Evolutionary conservation across 1,284 basidiomycete species (phyloP).

Genomic region (Caloboletus firmus): DNA sequence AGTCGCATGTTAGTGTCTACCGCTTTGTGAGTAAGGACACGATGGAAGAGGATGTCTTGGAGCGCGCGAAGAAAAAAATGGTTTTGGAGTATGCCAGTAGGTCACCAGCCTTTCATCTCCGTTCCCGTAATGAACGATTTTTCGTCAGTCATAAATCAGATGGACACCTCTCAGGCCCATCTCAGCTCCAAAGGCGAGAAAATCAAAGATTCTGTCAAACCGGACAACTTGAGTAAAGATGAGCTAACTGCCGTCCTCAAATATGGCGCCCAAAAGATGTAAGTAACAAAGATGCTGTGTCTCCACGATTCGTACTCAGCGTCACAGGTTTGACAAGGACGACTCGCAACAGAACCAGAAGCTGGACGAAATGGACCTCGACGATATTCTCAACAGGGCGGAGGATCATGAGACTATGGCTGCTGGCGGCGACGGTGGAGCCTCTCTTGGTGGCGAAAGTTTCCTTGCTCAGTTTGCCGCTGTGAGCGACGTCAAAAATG

Average conservation of each 20-base stretch:
- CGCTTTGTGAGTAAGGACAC: slow-evolving; percentile 98
- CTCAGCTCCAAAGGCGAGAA: slow-evolving; percentile 75
- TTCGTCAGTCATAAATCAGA: slow-evolving; percentile 92
- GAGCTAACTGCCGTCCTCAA: slow-evolving; percentile 98
- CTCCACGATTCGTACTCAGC: slow-evolving; percentile 13
- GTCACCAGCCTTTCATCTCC: slow-evolving; percentile 38
- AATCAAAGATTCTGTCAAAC: slow-evolving; percentile 71
- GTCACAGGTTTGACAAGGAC: slow-evolving; percentile 89
- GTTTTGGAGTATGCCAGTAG: slow-evolving; percentile 97
- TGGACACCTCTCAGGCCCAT: slow-evolving; percentile 98
- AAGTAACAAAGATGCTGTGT: slow-evolving; percentile 31
- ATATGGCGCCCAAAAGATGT: slow-evolving; percentile 98
- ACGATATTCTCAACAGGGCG: slow-evolving; percentile 95
- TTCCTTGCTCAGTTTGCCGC: slow-evolving; percentile 96
- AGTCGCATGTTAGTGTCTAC: slow-evolving; percentile 97
- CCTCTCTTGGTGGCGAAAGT: slow-evolving; percentile 93
- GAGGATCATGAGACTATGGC: slow-evolving; percentile 96
- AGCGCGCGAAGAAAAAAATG: slow-evolving; percentile 99
- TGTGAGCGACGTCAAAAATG: slow-evolving; percentile 97
- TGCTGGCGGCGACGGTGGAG: slow-evolving; percentile 71
- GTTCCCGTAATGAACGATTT: slow-evolving; percentile 5
- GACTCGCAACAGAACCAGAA: slow-evolving; percentile 92
- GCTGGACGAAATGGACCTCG: slow-evolving; percentile 98
- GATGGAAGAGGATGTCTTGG: slow-evolving; percentile 98
- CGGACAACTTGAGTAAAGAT: slow-evolving; percentile 93